Evolutionary conservation across 2,329 filamentous ascomycete species (phyloP).

Genomic region (Parascedosporium putredinis): DNA sequence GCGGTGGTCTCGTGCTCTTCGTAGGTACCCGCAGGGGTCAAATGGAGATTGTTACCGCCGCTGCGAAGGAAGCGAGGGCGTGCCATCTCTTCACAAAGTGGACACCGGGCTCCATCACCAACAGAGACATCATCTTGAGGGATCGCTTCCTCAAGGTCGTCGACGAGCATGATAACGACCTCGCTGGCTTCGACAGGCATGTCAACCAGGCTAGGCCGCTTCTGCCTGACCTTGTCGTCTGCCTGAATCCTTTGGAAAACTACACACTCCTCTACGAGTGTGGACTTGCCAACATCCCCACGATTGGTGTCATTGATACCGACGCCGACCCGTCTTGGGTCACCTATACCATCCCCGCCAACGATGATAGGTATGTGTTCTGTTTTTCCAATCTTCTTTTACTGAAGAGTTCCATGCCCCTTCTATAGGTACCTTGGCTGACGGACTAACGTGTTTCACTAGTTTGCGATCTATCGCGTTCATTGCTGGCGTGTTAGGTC

Average conservation of each 20-base stretch:
- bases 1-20: conserved; percentile 79
- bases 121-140: conserved; percentile 79
- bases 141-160: conserved; percentile 62
- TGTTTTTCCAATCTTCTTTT: too few relatives aligned
- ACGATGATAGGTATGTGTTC: conserved; percentile 71
- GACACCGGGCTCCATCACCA: conserved; percentile 86
- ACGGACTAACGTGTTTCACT: conserved; percentile 15
- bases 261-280: conserved; percentile 86
- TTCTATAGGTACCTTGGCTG: background rate
- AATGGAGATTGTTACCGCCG: conserved; percentile 67
- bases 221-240: conserved; percentile 83
- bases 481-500: conserved; percentile 75
- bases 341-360: conserved; percentile 91
- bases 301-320: conserved; percentile 90
- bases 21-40: conserved; percentile 80
- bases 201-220: conserved; percentile 54
- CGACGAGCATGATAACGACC: conserved; percentile 56
- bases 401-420: too few relatives aligned
- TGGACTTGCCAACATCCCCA: conserved; percentile 76
- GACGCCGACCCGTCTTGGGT: conserved; percentile 88
- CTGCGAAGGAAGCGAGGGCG: conserved; percentile 64
- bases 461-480: conserved; percentile 74
- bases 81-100: conserved; percentile 90
- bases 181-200: conserved; percentile 55
- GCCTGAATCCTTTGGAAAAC: conserved; percentile 88